Evolutionary conservation across 768 basidiomycete species (phyloP), one percentile per base, ranked within the genome.

Genomic region (Albatrellus ellisii): DNA sequence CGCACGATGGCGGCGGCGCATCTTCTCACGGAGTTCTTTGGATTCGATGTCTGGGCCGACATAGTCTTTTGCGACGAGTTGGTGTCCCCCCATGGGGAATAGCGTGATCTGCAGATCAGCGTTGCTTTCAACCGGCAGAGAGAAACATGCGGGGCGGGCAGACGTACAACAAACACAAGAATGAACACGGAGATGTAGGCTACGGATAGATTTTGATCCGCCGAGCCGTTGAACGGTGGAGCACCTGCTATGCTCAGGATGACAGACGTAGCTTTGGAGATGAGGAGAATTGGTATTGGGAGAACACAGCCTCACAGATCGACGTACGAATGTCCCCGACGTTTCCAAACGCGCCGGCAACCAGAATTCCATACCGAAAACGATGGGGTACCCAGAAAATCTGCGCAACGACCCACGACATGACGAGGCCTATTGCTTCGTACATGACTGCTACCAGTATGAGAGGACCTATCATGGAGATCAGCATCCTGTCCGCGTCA

Each of bases 381-480:
- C 79, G 68, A 52, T 82, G 77, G 1, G 84, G 84, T 2, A 86
- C 80, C 74, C 81, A 85, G 51, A 79, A 84, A 38, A 79, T 50
- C 46, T 72, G 69, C 37, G 70, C 71, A 41, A 75, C 59, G n/a
- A 70, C 36, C 63, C 67, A 76, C 0, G 75, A 73, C 18, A 77
- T 63, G 6, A 56, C 26, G 7, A 75, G 54, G 6, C 84, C 79
- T 4, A 79, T 56, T 2, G 51, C 52, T 45, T 77, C 69, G 47
- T 86, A 85, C 4, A 78, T 39, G 0, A 79, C 21, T 0, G 72
- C 75, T n/a, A 81, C 59, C 10, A 82, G 61, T 21, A 77, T 51
- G 10, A 85, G 63, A 1, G 81, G 82, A 4, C 77, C 77, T 36
- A 14, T 12, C 14, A 32, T 14, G 18, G 6, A 32, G 31, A 14